A percentile compares a stretch with the other conserved stretches of the same genome.
phyloP scores from a whole-genome alignment of 2,329 filamentous ascomycete genomes.

The Pseudocercospora fuligena region DNA sequence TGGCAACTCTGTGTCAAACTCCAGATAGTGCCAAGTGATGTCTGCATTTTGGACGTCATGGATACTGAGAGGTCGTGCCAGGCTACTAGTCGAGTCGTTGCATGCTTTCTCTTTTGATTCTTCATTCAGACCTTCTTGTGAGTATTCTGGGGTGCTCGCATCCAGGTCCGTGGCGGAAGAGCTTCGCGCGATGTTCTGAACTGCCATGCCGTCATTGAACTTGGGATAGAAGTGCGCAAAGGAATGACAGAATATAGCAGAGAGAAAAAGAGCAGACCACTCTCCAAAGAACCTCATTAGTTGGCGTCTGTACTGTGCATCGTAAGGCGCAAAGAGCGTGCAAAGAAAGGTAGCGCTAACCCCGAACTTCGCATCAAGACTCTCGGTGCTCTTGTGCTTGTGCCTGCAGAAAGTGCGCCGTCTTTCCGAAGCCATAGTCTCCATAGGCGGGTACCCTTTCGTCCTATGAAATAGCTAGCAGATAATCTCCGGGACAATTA shows the following conservation, averaged over 20 bases:
- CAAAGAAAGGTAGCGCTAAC: background rate
- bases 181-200: background rate
- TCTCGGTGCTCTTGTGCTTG: conserved; percentile 10
- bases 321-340: background rate
- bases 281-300: background rate
- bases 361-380: conserved; percentile 12
- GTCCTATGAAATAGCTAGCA: background rate
- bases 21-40: conserved; percentile 64
- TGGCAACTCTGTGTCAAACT: conserved; percentile 65
- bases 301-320: background rate
- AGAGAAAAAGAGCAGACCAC: background rate
- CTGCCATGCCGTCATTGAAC: background rate
- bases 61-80: conserved; percentile 11
- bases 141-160: background rate
- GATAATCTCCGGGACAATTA: background rate
- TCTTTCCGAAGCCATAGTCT: conserved; percentile 6
- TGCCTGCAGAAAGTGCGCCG: conserved; percentile 9
- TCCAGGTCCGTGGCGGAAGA: background rate
- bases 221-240: background rate
- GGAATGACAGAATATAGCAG: background rate
- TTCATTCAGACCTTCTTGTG: conserved; percentile 8
- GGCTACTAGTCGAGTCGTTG: conserved; percentile 28
- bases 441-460: background rate
- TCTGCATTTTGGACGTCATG: conserved; percentile 30
- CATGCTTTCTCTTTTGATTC: conserved; percentile 19